phyloP scores from a whole-genome alignment of 2,329 filamentous ascomycete species.

The Talaromyces sp. region DNA sequence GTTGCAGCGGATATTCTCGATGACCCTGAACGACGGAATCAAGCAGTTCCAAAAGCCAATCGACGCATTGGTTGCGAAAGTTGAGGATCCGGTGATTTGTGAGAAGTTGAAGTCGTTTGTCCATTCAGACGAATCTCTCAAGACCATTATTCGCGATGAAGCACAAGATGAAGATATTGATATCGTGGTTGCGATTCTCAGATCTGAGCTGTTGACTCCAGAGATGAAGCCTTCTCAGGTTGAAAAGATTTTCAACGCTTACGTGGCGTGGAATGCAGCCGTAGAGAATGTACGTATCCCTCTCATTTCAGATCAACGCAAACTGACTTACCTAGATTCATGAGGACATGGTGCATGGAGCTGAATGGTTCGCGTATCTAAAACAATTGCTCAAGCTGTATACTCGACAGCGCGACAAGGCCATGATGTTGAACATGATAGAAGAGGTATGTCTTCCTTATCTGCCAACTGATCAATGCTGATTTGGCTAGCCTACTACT shows the following conservation, averaged over 20 bases:
- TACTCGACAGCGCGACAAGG: slow-evolving; percentile 87
- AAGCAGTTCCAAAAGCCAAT: slow-evolving; percentile 81
- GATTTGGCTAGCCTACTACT: slow-evolving; percentile 67
- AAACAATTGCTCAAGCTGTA: slow-evolving; percentile 93
- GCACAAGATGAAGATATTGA: slow-evolving; percentile 73
- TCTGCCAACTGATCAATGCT: slow-evolving; percentile 8
- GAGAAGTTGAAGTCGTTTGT: slow-evolving; percentile 79
- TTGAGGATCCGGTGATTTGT: slow-evolving; percentile 75
- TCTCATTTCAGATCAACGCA: neutral
- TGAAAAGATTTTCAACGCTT: slow-evolving; percentile 84
- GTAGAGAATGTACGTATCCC: slow-evolving; percentile 67
- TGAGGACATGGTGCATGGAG: slow-evolving; percentile 81
- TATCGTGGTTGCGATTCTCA: slow-evolving; percentile 77
- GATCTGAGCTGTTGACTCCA: slow-evolving; percentile 72
- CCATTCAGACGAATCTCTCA: slow-evolving; percentile 70
- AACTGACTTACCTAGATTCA: slow-evolving; percentile 54
- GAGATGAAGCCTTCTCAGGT: slow-evolving; percentile 72
- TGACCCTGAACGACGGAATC: slow-evolving; percentile 89
- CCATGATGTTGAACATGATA: slow-evolving; percentile 93
- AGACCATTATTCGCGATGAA: slow-evolving; percentile 70
- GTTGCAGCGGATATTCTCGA: slow-evolving; percentile 89
- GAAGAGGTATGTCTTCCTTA: slow-evolving; percentile 60
- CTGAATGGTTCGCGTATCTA: slow-evolving; percentile 86
- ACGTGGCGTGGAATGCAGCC: slow-evolving; percentile 91
- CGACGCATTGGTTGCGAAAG: slow-evolving; percentile 69